Base-by-base conservation (phyloP, 768 basidiomycete species). In the Pleurotus ostreatus region DNA sequence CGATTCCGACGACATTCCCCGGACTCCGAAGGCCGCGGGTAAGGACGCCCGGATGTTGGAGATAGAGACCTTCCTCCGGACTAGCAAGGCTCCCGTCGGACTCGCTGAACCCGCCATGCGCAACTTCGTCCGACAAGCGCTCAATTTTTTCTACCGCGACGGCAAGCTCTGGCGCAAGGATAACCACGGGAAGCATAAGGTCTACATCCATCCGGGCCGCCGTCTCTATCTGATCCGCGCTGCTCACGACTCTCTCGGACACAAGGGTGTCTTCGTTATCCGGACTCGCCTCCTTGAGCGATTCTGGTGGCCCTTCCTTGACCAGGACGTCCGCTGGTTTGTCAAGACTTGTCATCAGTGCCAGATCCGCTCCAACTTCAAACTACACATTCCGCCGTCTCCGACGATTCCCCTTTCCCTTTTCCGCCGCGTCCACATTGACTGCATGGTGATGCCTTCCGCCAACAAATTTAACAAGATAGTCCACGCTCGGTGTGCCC, bases 291-390 rank as follows among this genome's bases (percentile, higher is more conserved):
- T 70, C 0, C 57, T 65, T 0, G 57, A 63, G 38, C 60, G 59
- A 13, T 67, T 65, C 47, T 71, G 63, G 63, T 67, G 59, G 60
- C 63, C 60, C 2, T 54, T 51, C 1, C 5, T 68, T 1, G 61
- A 66, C 13, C 47, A 38, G 2, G 69, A 74, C 44, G 59, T 73
- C 2, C 44, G 54, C 18, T 71, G 70, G 69, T 72, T 63, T 46
- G 37, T 72, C 6, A 61, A 63, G 15, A 67, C 67, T 11, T 73
- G 73, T 41, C 69, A 69, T 49, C 39, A 63, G 5, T 74, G 71
- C 57, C 71, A 75, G 51, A 49, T 65, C 0, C 49, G 68, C 4
- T 51, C 54, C 34, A 64, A 39, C 38, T 59, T 58, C 2, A 55
- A 66, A 22, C 25, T 70, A 2, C 52, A 64, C 2, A 63, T 71